Conservation (phyloP, 805 yeast genomes). For the Wickerhamomyces pijperi region DNA sequence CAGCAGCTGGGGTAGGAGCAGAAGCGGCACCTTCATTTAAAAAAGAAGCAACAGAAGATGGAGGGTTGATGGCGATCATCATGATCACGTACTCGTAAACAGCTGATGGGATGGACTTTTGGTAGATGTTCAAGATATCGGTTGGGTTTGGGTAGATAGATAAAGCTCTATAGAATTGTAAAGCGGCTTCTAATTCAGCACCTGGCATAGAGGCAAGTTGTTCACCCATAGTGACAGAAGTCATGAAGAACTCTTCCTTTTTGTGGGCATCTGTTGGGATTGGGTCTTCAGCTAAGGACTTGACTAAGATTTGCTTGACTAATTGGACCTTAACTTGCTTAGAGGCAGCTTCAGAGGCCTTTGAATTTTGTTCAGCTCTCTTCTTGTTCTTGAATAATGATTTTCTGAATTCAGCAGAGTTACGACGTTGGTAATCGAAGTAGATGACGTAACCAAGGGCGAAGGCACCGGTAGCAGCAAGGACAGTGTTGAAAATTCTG, state of each 20-base stretch:
- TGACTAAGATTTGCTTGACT: constrained; percentile 49
- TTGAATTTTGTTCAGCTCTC: constrained; percentile 47
- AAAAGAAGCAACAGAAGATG: constrained; percentile 62
- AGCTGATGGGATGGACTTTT: constrained; percentile 73
- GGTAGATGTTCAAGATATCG: constrained; percentile 81
- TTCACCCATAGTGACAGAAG: constrained; percentile 80
- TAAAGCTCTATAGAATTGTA: constrained; percentile 86
- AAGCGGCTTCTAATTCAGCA: constrained; percentile 72
- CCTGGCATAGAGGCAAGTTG: constrained; percentile 57
- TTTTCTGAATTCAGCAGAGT: constrained; percentile 71
- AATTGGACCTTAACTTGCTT: constrained; percentile 49
- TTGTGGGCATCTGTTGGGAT: constrained; percentile 58
- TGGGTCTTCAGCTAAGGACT: constrained; percentile 61
- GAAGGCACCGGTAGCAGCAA: constrained; percentile 29
- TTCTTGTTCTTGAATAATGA: constrained; percentile 52
- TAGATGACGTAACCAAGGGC: constrained; percentile 72
- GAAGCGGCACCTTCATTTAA: constrained; percentile 21
- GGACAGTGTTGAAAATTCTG: constrained; percentile 15
- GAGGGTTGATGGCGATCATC: constrained; percentile 88
- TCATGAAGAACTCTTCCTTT: constrained; percentile 72
- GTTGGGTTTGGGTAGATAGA: constrained; percentile 92
- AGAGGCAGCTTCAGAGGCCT: constrained; percentile 41
- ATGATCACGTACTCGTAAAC: constrained; percentile 75
- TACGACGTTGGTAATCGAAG: constrained; percentile 89
- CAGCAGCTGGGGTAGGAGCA: constrained; percentile 2